Evolutionary conservation across 2,329 filamentous ascomycete species (phyloP).

Genomic region (Talaromyces sp.): DNA sequence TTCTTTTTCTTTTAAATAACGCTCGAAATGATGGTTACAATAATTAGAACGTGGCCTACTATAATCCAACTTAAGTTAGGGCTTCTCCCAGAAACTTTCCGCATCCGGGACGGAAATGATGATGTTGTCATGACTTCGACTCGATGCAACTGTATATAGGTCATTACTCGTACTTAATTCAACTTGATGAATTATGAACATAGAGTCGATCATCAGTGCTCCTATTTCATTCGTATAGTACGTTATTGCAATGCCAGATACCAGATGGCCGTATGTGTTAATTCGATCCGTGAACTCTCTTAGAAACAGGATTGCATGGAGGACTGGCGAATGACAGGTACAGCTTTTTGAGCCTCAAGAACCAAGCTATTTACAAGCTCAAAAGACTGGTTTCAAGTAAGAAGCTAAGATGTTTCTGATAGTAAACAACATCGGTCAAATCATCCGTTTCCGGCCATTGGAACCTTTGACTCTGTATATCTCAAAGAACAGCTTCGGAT

Average conservation of each 20-base stretch:
- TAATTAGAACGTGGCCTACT: neutral
- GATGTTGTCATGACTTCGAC: conserved; percentile 10
- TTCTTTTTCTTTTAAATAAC: neutral
- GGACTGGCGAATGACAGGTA: no score
- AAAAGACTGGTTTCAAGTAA: no score
- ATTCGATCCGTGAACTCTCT: no score
- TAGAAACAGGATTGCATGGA: no score
- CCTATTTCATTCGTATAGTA: no score
- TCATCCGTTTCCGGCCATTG: conserved; percentile 3
- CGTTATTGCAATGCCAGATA: no score
- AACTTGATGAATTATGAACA: no score
- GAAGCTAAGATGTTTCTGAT: neutral
- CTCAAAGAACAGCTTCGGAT: conserved; percentile 11
- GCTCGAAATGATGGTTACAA: neutral
- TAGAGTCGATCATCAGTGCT: no score
- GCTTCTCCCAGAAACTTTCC: neutral
- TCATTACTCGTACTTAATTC: neutral
- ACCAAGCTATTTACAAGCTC: no score
- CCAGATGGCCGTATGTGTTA: no score
- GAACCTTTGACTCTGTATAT: neutral
- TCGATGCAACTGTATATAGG: conserved; percentile 2
- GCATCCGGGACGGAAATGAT: conserved; percentile 11
- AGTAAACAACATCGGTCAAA: conserved; percentile 4
- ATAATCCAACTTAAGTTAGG: neutral
- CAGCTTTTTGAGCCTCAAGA: neutral